These are phyloP conservation scores for Linum trigynum DNA, from an alignment of 345 rosid genomes.

Conservation along the genomic window DNA sequence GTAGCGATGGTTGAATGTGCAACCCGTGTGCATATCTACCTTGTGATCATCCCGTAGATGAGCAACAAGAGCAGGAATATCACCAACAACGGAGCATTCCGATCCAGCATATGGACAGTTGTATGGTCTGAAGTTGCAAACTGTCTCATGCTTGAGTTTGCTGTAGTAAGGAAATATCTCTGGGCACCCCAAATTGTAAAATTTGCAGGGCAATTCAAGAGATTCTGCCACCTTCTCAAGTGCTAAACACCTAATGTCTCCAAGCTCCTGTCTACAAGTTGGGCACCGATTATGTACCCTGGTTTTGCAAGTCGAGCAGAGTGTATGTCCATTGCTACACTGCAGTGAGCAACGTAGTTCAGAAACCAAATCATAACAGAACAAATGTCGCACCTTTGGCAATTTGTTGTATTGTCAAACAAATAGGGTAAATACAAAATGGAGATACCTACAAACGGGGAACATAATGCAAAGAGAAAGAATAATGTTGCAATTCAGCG, in stretches of 20 bases:
- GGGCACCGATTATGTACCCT: conserved; percentile 10
- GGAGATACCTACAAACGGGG: background rate
- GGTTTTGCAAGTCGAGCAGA: conserved; percentile 7
- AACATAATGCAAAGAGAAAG: background rate
- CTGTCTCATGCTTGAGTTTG: conserved; percentile 9
- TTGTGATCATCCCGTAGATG: conserved; percentile 11
- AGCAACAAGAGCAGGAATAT: conserved; percentile 8
- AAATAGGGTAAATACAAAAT: background rate
- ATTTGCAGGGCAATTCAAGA: conserved; percentile 11
- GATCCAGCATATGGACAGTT: conserved; percentile 12
- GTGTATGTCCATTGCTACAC: conserved; percentile 11
- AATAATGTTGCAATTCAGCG: background rate
- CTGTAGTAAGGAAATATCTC: conserved; percentile 10
- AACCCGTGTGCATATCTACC: conserved; percentile 11
- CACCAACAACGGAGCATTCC: conserved; percentile 8
- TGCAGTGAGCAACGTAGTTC: background rate
- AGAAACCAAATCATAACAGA: background rate
- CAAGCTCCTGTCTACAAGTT: conserved; percentile 12
- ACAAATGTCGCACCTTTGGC: background rate
- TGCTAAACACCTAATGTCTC: conserved; percentile 11
- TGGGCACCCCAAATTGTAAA: conserved; percentile 10
- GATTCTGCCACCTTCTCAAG: conserved; percentile 10
- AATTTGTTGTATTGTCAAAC: background rate
- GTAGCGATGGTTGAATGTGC: conserved; percentile 12
- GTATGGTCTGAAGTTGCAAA: conserved; percentile 12